Percentiles rank a stretch among this genome's conserved stretches.
phyloP scores from a whole-genome alignment of 2,329 filamentous ascomycete species.

The Pseudogymnoascus sp. region DNA sequence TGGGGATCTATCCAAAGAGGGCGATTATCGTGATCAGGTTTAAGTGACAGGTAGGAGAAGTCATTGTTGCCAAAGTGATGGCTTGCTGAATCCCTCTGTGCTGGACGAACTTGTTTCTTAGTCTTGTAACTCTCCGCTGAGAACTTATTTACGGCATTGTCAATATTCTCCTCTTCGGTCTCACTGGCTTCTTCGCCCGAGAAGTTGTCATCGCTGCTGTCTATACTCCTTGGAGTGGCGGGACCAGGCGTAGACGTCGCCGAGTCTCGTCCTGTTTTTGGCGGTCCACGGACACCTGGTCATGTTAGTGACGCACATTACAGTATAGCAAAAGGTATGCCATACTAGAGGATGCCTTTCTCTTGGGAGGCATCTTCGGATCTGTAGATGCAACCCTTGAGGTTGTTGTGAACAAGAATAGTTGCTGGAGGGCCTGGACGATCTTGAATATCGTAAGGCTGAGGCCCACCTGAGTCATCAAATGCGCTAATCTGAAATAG shows the following conservation, averaged over 20 bases:
- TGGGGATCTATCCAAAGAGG: conserved; percentile 90
- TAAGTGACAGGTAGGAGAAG: conserved; percentile 75
- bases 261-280: conserved; percentile 51
- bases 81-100: conserved; percentile 27
- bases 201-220: conserved; percentile 43
- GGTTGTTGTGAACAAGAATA: conserved; percentile 3
- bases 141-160: conserved; percentile 54
- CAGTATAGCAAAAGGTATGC: conserved; percentile 23
- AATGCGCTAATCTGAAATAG: not conserved
- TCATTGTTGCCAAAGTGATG: conserved; percentile 38
- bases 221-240: conserved; percentile 52
- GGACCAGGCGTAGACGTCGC: conserved; percentile 54
- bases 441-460: conserved; percentile 2
- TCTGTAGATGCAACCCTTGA: conserved; percentile 10
- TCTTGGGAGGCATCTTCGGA: conserved; percentile 59
- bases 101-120: conserved; percentile 13
- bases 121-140: conserved; percentile 31
- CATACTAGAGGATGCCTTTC: conserved; percentile 55
- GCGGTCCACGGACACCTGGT: conserved; percentile 38
- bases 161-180: conserved; percentile 44
- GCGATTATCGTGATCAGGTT: conserved; percentile 80
- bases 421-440: not conserved
- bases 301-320: conserved; percentile 29
- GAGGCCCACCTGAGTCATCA: conserved; percentile 8
- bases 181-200: conserved; percentile 46